phyloP scores from a whole-genome alignment of 1,284 basidiomycete species.

The Spongiforma sp. region DNA sequence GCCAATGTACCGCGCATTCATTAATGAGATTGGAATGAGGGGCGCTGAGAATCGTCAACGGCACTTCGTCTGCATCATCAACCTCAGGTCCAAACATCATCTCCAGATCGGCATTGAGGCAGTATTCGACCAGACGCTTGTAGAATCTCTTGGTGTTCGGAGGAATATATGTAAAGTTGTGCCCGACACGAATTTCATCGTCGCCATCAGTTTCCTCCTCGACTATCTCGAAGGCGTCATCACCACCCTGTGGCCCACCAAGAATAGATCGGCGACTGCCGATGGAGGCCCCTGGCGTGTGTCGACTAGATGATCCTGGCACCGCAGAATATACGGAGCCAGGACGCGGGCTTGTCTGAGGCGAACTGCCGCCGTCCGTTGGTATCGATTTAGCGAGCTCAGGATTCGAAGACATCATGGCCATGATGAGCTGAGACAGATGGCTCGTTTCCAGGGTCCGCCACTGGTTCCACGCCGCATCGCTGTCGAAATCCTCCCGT shows the following conservation, averaged over 20 bases:
- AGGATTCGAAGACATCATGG: conserved; percentile 88
- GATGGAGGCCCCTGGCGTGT: conserved; percentile 52
- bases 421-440: conserved; percentile 87
- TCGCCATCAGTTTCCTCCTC: conserved; percentile 58
- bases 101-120: conserved; percentile 88
- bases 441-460: conserved; percentile 82
- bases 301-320: conserved; percentile 47
- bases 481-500: conserved; percentile 84
- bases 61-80: conserved; percentile 96
- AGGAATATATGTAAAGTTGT: conserved; percentile 89
- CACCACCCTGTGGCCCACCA: conserved; percentile 29
- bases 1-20: conserved; percentile 90
- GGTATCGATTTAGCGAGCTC: conserved; percentile 83
- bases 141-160: conserved; percentile 89
- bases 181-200: conserved; percentile 71
- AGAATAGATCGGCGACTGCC: conserved; percentile 68
- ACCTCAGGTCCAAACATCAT: conserved; percentile 87
- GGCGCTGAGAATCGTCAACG: conserved; percentile 88
- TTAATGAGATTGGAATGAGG: conserved; percentile 85
- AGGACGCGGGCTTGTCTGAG: conserved; percentile 53
- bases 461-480: conserved; percentile 87
- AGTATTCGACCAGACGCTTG: conserved; percentile 82
- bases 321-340: conserved; percentile 56
- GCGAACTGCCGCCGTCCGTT: conserved; percentile 53
- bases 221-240: conserved; percentile 45